These are phyloP conservation scores for Phaseolus coccineus DNA, from an alignment of 331 rosid species.

Conservation along the genomic window DNA sequence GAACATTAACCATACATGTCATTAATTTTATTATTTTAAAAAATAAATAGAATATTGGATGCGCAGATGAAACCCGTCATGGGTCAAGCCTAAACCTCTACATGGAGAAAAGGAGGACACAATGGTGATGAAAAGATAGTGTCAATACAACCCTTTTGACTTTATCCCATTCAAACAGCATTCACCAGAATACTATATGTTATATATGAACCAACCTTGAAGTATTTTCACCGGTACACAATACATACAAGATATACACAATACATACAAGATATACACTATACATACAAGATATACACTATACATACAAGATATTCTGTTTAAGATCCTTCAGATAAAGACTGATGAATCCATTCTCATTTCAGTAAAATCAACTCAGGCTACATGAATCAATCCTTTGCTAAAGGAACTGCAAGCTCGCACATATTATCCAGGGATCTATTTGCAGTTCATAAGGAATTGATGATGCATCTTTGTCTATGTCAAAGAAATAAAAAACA, in stretches of 20 bases:
- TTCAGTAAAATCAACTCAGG: neutral
- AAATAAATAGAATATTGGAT: too few species aligned
- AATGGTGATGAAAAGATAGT: too few species aligned
- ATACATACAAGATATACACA: neutral
- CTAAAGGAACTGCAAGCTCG: neutral
- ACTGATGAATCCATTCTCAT: neutral
- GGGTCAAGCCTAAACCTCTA: too few species aligned
- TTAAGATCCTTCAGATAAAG: neutral
- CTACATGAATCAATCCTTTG: neutral
- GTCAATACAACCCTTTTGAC: too few species aligned
- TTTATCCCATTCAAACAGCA: too few species aligned
- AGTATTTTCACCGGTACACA: neutral
- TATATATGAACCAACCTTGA: too few species aligned
- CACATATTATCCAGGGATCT: neutral
- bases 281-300: neutral
- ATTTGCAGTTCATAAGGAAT: slow-evolving; percentile 2
- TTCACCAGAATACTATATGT: too few species aligned
- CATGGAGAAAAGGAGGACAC: too few species aligned
- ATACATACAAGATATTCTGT: neutral
- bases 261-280: neutral
- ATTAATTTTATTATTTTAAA: too few species aligned
- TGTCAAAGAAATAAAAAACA: neutral
- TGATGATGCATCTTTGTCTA: neutral
- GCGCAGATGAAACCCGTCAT: too few species aligned
- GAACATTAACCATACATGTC: too few species aligned